These are phyloP conservation scores for Westerdykella aurantiaca DNA, from an alignment of 2,329 filamentous ascomycete species.

Conservation along the genomic window DNA sequence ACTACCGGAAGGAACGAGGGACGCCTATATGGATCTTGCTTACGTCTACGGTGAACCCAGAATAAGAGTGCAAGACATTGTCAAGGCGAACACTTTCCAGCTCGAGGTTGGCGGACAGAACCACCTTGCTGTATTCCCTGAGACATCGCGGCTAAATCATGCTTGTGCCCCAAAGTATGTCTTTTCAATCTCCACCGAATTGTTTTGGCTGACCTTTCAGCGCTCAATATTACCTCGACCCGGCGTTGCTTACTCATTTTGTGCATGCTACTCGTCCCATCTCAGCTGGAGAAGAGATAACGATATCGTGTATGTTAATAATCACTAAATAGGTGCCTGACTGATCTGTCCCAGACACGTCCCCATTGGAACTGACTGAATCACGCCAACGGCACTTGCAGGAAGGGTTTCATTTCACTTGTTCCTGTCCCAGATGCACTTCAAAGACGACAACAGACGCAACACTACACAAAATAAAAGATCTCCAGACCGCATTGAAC, in stretches of 20 bases:
- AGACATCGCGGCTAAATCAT: constrained; percentile 39
- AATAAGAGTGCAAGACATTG: constrained; percentile 28
- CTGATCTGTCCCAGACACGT: constrained; percentile 22
- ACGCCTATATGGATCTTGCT: constrained; percentile 17
- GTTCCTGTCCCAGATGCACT: constrained; percentile 36
- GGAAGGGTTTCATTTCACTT: constrained; percentile 39
- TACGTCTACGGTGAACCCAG: constrained; percentile 23
- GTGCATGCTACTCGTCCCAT: constrained; percentile 35
- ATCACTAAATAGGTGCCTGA: neutral
- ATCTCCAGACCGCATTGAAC: constrained; percentile 27
- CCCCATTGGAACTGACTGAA: constrained; percentile 28
- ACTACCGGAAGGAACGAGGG: constrained; percentile 14
- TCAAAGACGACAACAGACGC: constrained; percentile 23
- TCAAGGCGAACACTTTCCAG: constrained; percentile 34
- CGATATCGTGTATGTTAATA: constrained; percentile 32
- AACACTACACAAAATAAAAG: constrained; percentile 24
- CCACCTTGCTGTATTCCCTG: constrained; percentile 35
- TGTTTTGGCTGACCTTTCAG: constrained; percentile 12
- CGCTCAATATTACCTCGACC: constrained; percentile 39
- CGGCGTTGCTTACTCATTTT: constrained; percentile 34
- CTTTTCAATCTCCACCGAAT: neutral
- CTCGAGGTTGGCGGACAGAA: constrained; percentile 20
- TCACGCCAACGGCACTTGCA: constrained; percentile 27
- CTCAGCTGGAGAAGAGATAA: constrained; percentile 36
- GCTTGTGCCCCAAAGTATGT: constrained; percentile 35